Conservation (phyloP, 73 alveolate genomes). For the Tetrahymena malaccensis region DNA sequence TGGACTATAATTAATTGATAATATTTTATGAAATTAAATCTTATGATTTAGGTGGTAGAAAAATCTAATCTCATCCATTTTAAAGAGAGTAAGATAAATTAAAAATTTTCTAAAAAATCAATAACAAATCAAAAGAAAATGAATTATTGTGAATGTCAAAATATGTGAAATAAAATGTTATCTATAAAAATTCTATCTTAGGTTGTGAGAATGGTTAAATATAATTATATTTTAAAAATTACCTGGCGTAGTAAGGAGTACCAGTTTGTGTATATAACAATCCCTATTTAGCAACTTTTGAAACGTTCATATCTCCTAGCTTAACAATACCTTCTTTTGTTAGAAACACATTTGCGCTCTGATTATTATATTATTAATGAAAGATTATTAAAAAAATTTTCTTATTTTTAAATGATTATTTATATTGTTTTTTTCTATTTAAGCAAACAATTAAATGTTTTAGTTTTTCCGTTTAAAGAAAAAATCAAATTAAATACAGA, state of each 20-base stretch:
- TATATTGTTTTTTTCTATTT: not conserved
- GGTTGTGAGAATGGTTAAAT: not conserved
- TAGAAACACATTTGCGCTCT: slow-evolving; percentile 79
- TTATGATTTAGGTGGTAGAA: too few relatives aligned
- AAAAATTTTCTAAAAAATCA: too few relatives aligned
- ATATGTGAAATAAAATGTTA: too few relatives aligned
- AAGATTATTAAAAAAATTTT: not conserved
- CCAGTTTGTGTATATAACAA: slow-evolving; percentile 90
- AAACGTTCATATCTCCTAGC: slow-evolving; percentile 90
- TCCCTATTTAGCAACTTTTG: slow-evolving; percentile 77
- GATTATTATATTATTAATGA: not conserved
- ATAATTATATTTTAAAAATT: not conserved
- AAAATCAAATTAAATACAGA: not conserved
- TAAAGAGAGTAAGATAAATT: too few relatives aligned
- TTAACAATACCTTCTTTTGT: slow-evolving; percentile 76
- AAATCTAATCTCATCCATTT: too few relatives aligned
- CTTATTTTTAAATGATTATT: not conserved
- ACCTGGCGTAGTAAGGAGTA: slow-evolving; percentile 91
- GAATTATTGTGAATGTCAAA: too few relatives aligned
- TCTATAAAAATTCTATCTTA: too few relatives aligned
- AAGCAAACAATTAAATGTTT: not conserved
- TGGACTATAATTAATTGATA: slow-evolving; percentile 1
- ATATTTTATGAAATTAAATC: not conserved
- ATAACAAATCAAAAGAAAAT: too few relatives aligned
- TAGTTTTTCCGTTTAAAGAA: not conserved